A percentile compares a stretch with the other conserved stretches of the same genome.
phyloP scores from a whole-genome alignment of 805 yeast species.

The Metschnikowia proteae region DNA sequence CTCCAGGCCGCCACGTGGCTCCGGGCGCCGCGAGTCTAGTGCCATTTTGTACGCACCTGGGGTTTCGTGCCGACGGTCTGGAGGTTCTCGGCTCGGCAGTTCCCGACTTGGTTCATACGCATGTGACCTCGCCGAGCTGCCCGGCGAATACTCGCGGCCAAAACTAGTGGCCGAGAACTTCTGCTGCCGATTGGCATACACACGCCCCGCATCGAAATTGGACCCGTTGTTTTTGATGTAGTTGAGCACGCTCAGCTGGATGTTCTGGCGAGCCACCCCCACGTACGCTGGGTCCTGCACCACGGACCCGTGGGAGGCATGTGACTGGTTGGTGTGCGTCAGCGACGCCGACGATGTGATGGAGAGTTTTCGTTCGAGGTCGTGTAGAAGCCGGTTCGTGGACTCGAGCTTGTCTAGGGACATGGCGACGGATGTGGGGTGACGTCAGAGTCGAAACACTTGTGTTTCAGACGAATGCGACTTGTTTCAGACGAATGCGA shows the following conservation, averaged over 20 bases:
- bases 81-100: too few relatives aligned
- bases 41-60: too few relatives aligned
- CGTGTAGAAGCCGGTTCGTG: conserved; percentile 28
- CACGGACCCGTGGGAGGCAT: conserved; percentile 19
- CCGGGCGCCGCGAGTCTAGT: too few relatives aligned
- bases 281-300: conserved; percentile 20
- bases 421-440: neutral
- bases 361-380: conserved; percentile 35
- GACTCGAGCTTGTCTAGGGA: conserved; percentile 20
- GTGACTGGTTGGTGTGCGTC: conserved; percentile 19
- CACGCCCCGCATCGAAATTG: conserved; percentile 32
- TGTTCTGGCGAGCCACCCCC: conserved; percentile 24
- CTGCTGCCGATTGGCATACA: conserved; percentile 34
- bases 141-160: conserved; percentile 23
- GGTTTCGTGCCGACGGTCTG: too few relatives aligned
- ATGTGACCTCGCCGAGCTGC: neutral
- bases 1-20: too few relatives aligned
- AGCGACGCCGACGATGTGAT: conserved; percentile 28
- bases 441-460: too few relatives aligned
- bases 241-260: conserved; percentile 33
- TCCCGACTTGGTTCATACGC: neutral
- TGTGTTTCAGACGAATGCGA: too few relatives aligned
- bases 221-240: conserved; percentile 28
- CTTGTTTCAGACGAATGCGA: too few relatives aligned
- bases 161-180: conserved; percentile 28